Evolutionary conservation across 495 filamentous ascomycete species (phyloP).

Genomic region (Talaromyces wortmannii): DNA sequence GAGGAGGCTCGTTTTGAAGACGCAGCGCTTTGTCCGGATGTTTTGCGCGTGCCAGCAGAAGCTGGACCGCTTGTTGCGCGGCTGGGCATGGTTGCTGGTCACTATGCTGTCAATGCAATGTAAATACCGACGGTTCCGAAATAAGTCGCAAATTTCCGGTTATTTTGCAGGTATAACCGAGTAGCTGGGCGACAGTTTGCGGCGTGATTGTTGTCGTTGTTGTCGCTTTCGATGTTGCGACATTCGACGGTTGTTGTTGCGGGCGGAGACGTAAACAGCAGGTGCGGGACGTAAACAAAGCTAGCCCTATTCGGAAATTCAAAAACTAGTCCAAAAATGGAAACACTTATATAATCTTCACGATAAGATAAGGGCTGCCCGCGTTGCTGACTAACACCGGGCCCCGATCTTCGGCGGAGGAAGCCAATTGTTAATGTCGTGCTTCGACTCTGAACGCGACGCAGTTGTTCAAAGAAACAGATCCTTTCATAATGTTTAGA

Average conservation of each 20-base stretch:
- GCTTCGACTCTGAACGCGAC: not conserved
- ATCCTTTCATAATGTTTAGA: constrained; percentile 43
- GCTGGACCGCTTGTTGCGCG: constrained; percentile 51
- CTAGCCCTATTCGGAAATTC: not conserved
- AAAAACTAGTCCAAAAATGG: not conserved
- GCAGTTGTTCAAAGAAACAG: not conserved
- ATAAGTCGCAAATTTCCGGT: not conserved
- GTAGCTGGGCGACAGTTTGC: not conserved
- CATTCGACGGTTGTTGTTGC: not conserved
- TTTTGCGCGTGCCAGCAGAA: constrained; percentile 49
- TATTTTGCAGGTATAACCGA: not conserved
- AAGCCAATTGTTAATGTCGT: constrained; percentile 7
- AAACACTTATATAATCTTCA: too few relatives aligned
- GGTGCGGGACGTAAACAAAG: constrained; percentile 6
- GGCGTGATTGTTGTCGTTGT: not conserved
- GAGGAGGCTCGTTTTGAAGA: constrained; percentile 58
- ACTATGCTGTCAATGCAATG: not conserved
- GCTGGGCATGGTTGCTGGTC: constrained; percentile 38
- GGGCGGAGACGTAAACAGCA: not conserved
- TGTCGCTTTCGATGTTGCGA: not conserved
- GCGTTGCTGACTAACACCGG: constrained; percentile 12
- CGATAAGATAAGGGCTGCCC: constrained; percentile 27
- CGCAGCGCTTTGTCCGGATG: constrained; percentile 47
- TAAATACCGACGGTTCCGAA: not conserved
- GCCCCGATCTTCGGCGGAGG: constrained; percentile 10